Percentiles rank a stretch among this genome's conserved stretches.
Conservation (phyloP, 2,329 filamentous ascomycete species). For the Trichoderma koningiopsis region DNA sequence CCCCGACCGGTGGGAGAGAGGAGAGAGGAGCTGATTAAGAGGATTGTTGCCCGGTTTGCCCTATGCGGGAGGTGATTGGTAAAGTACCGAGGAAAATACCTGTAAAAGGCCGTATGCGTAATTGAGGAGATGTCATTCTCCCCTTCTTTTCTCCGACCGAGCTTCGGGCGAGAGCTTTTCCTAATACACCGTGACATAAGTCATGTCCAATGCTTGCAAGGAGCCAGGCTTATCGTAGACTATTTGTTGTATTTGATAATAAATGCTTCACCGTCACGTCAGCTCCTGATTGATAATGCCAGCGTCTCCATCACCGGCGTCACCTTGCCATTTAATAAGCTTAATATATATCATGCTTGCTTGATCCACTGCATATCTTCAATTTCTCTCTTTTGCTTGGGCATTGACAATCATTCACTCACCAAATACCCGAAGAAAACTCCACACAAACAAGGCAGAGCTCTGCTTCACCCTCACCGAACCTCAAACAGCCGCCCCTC, state of each 20-base stretch:
- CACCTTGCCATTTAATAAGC: neutral
- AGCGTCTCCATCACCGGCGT: neutral
- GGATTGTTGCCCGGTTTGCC: neutral
- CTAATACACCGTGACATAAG: neutral
- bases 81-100: neutral
- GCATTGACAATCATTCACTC: neutral
- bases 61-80: neutral
- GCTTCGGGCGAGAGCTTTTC: neutral
- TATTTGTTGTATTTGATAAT: neutral
- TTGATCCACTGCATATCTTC: neutral
- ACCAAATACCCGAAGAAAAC: neutral
- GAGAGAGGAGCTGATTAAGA: neutral
- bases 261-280: constrained; percentile 4
- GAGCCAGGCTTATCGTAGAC: neutral
- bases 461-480: neutral
- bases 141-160: neutral
- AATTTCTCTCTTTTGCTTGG: neutral
- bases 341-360: neutral
- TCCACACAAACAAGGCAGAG: neutral
- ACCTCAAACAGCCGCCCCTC: neutral
- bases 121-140: neutral
- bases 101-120: neutral
- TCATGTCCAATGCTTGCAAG: neutral
- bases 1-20: neutral
- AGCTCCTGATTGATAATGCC: constrained; percentile 13